Evolutionary conservation across 768 basidiomycete species (phyloP), one percentile per base, ranked within the genome.

Genomic region (Boletus edulis): DNA sequence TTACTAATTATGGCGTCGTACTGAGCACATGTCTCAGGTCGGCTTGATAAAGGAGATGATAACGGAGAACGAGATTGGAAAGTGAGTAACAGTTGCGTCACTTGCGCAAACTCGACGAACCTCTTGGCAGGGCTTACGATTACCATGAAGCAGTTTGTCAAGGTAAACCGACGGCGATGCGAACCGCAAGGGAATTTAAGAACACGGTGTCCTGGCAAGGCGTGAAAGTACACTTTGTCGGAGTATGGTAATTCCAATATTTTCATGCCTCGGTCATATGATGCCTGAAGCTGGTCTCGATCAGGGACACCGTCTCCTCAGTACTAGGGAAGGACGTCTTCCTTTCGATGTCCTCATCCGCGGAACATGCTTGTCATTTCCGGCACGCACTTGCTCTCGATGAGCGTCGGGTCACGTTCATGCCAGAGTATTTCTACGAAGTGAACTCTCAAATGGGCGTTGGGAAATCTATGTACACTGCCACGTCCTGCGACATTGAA

Each of bases 141-240:
- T 44, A 55, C 37, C 50, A 46, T 14, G 24, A 37, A 20, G n/a
- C 54, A 0, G 50, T 55, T 40, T 39, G 48, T 42, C 46, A 20
- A 2, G 32, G 48, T 38, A 57, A 40, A 35, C 43, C 39, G 44
- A 60, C 32, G 52, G 18, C 57, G 51, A 49, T 35, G 42, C 37
- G 40, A 35, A 53, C 44, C 18, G 57, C 42, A 13, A 51, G 14
- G 49, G 60, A 40, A 9, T 80, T 79, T 67, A 79, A 78, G 66
- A 68, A 69, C 24, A 71, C 76, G 0, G 78, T 77, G 9, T 51
- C 34, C 4, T 35, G 42, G 51, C 4, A 29, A 11, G 51, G 24
- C 13, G 2, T 70, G 18, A 49, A 57, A 18, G 53, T 73, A 0
- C 73, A 74, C 52, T 75, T 73, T 32, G 42, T 73, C 1, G 73